Evolutionary conservation across 2,329 filamentous ascomycete genomes (phyloP).

Genomic region (Hymenoscyphus fraxineus): DNA sequence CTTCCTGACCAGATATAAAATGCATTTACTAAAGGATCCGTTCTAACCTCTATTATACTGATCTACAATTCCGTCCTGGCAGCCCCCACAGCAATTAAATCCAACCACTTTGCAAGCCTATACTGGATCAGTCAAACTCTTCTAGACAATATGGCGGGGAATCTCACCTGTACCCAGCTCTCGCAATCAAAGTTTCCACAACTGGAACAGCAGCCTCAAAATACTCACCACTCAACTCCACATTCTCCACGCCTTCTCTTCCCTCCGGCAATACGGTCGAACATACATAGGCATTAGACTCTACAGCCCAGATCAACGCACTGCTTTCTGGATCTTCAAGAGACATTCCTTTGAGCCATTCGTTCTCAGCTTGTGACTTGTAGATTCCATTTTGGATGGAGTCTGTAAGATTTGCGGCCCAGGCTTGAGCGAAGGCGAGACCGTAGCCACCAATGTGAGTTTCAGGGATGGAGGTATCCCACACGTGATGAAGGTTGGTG

Average conservation of each 20-base stretch:
- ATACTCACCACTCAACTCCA: constrained; percentile 61
- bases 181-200: constrained; percentile 63
- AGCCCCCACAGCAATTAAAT: constrained; percentile 49
- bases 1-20: neutral
- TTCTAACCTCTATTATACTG: neutral
- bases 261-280: constrained; percentile 60
- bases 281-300: constrained; percentile 61
- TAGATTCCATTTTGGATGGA: constrained; percentile 57
- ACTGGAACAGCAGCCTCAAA: constrained; percentile 60
- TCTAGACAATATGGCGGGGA: neutral
- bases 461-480: constrained; percentile 69
- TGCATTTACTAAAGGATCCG: neutral
- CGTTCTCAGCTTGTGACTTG: constrained; percentile 40
- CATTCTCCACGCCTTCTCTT: constrained; percentile 50
- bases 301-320: constrained; percentile 59
- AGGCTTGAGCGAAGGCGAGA: constrained; percentile 47
- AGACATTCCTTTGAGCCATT: constrained; percentile 56
- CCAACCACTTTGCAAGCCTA: constrained; percentile 60
- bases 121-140: neutral
- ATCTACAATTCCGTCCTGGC: neutral
- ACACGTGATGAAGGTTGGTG: constrained; percentile 68
- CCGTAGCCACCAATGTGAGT: constrained; percentile 57
- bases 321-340: constrained; percentile 48
- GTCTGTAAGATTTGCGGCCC: constrained; percentile 53
- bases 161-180: constrained; percentile 57